These are phyloP conservation scores for Penicillium soppii DNA, from an alignment of 495 filamentous ascomycete species.

Conservation along the genomic window DNA sequence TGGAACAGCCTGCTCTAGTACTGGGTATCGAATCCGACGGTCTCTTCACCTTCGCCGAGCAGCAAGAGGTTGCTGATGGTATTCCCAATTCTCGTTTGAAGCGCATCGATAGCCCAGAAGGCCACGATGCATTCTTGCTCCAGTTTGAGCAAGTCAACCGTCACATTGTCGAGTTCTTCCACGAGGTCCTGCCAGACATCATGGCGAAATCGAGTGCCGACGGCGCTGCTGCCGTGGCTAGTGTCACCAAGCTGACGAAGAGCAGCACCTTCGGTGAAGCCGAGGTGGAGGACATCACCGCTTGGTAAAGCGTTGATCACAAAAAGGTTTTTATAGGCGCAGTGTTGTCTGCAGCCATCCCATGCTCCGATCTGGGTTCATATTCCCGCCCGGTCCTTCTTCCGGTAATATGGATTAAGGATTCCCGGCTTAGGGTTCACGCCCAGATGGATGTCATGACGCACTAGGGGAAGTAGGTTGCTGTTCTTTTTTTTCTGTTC, in stretches of 20 bases:
- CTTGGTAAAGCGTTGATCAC: slow-evolving; percentile 62
- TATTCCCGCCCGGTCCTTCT: slow-evolving; percentile 14
- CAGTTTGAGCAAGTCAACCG: slow-evolving; percentile 96
- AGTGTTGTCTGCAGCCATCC: slow-evolving; percentile 35
- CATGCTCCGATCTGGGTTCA: slow-evolving; percentile 23
- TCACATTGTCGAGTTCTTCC: slow-evolving; percentile 81
- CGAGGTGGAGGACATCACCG: slow-evolving; percentile 95
- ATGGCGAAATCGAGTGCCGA: slow-evolving; percentile 62
- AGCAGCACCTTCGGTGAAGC: slow-evolving; percentile 90
- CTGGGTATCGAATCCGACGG: slow-evolving; percentile 94
- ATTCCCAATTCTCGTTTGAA: slow-evolving; percentile 77
- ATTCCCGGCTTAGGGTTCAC: neutral
- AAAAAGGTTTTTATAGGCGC: slow-evolving; percentile 12
- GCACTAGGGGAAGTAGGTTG: slow-evolving; percentile 40
- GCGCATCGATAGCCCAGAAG: slow-evolving; percentile 89
- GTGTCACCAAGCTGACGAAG: slow-evolving; percentile 58
- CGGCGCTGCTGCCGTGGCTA: slow-evolving; percentile 34
- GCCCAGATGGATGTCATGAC: slow-evolving; percentile 17
- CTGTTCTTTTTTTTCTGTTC: slow-evolving; percentile 41
- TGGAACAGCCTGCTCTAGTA: slow-evolving; percentile 85
- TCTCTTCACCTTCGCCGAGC: slow-evolving; percentile 94
- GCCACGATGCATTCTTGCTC: slow-evolving; percentile 93
- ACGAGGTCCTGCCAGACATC: slow-evolving; percentile 79
- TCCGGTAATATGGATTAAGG: neutral
- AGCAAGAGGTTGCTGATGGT: slow-evolving; percentile 81